phyloP scores from a whole-genome alignment of 257 asterid genomes.

The Linaria vulgaris region DNA sequence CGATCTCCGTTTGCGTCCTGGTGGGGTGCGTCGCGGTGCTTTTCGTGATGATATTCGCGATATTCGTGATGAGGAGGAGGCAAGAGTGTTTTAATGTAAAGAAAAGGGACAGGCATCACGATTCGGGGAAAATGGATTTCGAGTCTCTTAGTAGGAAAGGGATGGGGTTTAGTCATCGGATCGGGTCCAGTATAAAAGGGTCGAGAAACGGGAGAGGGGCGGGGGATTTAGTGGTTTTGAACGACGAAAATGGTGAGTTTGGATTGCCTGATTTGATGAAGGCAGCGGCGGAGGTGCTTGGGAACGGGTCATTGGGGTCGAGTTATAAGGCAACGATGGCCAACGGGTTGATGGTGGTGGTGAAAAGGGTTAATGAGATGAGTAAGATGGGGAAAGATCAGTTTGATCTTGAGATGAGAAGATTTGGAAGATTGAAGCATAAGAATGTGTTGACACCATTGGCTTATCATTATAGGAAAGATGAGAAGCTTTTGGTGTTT shows the following conservation, averaged over 20 bases:
- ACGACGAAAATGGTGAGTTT: conserved; percentile 59
- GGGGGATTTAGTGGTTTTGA: conserved; percentile 55
- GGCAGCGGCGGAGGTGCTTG: conserved; percentile 78
- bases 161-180: conserved; percentile 11
- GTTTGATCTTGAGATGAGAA: conserved; percentile 59
- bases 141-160: conserved; percentile 24
- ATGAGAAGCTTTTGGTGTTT: conserved; percentile 73
- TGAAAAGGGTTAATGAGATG: conserved; percentile 69
- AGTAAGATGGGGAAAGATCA: conserved; percentile 49
- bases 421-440: conserved; percentile 61
- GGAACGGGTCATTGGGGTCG: conserved; percentile 57
- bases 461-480: conserved; percentile 72
- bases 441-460: conserved; percentile 58
- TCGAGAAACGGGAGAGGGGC: conserved; percentile 29
- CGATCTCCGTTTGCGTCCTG: conserved; percentile 28
- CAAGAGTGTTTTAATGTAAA: conserved; percentile 15
- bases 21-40: conserved; percentile 22
- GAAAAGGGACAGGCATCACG: conserved; percentile 10
- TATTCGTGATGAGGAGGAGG: conserved; percentile 36
- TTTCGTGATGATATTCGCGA: conserved; percentile 32
- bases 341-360: conserved; percentile 58
- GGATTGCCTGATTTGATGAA: conserved; percentile 72
- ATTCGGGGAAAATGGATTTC: conserved; percentile 4
- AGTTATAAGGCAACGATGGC: conserved; percentile 70
- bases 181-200: conserved; percentile 18